A percentile compares a stretch with the other conserved stretches of the same genome.
Conservation (phyloP, 306 rosid species). For the Cicer bijugum region DNA sequence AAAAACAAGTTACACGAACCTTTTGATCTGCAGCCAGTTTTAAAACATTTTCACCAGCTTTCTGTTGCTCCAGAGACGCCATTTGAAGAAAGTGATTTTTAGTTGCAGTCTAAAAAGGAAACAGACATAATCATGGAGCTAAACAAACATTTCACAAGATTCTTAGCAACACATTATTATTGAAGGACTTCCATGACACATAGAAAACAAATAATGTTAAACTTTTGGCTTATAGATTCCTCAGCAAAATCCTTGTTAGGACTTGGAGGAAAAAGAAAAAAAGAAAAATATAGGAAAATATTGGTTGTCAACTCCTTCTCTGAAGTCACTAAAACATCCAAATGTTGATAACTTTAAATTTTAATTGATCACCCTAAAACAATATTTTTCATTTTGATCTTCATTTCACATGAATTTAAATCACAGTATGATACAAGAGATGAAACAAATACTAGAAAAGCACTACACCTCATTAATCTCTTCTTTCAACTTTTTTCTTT, state of each 20-base stretch:
- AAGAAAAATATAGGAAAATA: background rate
- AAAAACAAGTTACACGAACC: slow-evolving; percentile 63
- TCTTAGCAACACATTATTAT: slow-evolving; percentile 15
- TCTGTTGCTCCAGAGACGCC: slow-evolving; percentile 85
- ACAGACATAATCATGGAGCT: slow-evolving; percentile 36
- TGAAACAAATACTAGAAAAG: slow-evolving; percentile 44
- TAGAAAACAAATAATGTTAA: slow-evolving; percentile 36
- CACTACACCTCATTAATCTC: slow-evolving; percentile 74
- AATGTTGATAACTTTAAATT: background rate
- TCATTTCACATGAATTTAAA: slow-evolving; percentile 36
- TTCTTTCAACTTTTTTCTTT: slow-evolving; percentile 78
- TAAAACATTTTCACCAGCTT: slow-evolving; percentile 73
- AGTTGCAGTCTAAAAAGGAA: slow-evolving; percentile 60
- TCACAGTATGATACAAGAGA: slow-evolving; percentile 41
- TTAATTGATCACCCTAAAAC: background rate
- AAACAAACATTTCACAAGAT: slow-evolving; percentile 43
- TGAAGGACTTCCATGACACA: slow-evolving; percentile 12
- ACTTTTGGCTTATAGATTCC: slow-evolving; percentile 28
- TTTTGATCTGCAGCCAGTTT: slow-evolving; percentile 93
- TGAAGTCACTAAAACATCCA: slow-evolving; percentile 16
- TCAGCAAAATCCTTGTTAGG: slow-evolving; percentile 1
- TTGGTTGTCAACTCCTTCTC: slow-evolving; percentile 17
- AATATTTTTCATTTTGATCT: slow-evolving; percentile 22
- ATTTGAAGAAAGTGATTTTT: slow-evolving; percentile 75
- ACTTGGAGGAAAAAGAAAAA: background rate